A percentile compares a stretch with the other conserved stretches of the same genome.
These are phyloP conservation scores for Thermoascus crustaceus DNA, from an alignment of 2,329 filamentous ascomycete genomes.

Conservation along the genomic window DNA sequence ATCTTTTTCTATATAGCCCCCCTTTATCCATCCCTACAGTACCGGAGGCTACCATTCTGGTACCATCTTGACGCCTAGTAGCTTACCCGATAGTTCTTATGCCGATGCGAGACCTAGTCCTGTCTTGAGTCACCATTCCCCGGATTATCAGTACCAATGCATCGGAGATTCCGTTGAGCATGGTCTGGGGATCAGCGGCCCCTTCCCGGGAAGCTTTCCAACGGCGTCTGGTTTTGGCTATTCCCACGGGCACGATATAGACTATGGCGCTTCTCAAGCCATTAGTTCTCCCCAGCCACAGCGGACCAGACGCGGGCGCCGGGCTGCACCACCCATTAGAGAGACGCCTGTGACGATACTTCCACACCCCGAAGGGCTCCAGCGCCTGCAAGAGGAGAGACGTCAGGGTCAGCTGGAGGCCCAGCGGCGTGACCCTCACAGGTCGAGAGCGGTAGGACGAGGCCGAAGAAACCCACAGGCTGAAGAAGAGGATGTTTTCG, in stretches of 20 bases:
- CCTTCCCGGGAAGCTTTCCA: conserved; percentile 24
- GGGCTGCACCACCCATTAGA: conserved; percentile 14
- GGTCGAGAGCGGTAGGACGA: conserved; percentile 23
- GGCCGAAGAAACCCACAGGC: conserved; percentile 29
- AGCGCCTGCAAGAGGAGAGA: conserved; percentile 30
- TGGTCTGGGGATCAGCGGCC: conserved; percentile 31
- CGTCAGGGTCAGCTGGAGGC: conserved; percentile 18
- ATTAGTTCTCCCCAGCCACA: conserved; percentile 17
- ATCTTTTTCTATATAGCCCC: conserved; percentile 12
- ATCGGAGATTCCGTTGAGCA: conserved; percentile 22
- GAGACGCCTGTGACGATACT: conserved; percentile 29
- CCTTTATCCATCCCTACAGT: conserved; percentile 27
- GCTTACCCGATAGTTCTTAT: conserved; percentile 29
- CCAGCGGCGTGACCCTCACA: conserved; percentile 16
- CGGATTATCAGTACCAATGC: conserved; percentile 27
- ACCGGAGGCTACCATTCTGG: conserved; percentile 21
- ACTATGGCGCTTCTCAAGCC: conserved; percentile 15
- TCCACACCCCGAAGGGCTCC: conserved; percentile 32
- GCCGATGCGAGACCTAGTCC: conserved; percentile 24
- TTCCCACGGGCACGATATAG: conserved; percentile 12
- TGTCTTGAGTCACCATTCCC: conserved; percentile 28
- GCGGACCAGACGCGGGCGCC: conserved; percentile 17
- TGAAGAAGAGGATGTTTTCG: conserved; percentile 33
- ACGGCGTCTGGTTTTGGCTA: conserved; percentile 20
- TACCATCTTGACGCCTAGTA: conserved; percentile 31